Percentiles rank a stretch among this genome's conserved stretches.
These are phyloP conservation scores for Fusarium begoniae DNA, from an alignment of 2,329 filamentous ascomycete genomes.

Conservation along the genomic window DNA sequence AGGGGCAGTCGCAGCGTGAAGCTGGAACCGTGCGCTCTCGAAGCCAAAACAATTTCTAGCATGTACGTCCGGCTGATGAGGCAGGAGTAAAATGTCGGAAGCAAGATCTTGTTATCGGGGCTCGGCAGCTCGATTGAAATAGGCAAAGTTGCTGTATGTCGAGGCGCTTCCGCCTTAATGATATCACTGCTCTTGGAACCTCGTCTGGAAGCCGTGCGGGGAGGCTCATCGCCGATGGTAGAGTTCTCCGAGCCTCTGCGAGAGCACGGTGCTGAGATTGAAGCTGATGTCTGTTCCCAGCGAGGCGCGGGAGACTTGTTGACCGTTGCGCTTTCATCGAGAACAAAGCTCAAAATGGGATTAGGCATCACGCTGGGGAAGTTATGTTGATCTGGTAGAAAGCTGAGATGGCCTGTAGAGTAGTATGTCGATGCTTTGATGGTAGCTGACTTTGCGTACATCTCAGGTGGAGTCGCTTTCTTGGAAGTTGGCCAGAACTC, in stretches of 20 bases:
- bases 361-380: slow-evolving; percentile 8
- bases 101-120: slow-evolving; percentile 14
- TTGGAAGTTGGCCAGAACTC: slow-evolving; percentile 31
- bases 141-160: slow-evolving; percentile 1
- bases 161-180: not conserved
- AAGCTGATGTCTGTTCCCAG: slow-evolving; percentile 1
- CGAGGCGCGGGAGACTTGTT: not conserved
- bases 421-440: slow-evolving; percentile 31
- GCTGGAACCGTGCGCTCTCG: not conserved
- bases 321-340: slow-evolving; percentile 6
- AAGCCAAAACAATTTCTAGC: not conserved
- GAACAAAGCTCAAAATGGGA: slow-evolving; percentile 20
- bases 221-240: not conserved
- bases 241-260: slow-evolving; percentile 16
- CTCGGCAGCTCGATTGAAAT: slow-evolving; percentile 13
- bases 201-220: not conserved
- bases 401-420: slow-evolving; percentile 19
- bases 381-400: slow-evolving; percentile 26
- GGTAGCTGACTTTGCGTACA: slow-evolving; percentile 14
- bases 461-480: slow-evolving; percentile 10
- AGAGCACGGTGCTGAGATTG: not conserved
- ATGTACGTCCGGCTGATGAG: slow-evolving; percentile 23
- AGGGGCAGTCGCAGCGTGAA: slow-evolving; percentile 18
- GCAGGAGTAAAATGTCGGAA: slow-evolving; percentile 33
- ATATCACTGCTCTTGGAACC: slow-evolving; percentile 5